Evolutionary conservation across 257 asterid genomes (phyloP).

Genomic region (Fraxinus pennsylvanica): DNA sequence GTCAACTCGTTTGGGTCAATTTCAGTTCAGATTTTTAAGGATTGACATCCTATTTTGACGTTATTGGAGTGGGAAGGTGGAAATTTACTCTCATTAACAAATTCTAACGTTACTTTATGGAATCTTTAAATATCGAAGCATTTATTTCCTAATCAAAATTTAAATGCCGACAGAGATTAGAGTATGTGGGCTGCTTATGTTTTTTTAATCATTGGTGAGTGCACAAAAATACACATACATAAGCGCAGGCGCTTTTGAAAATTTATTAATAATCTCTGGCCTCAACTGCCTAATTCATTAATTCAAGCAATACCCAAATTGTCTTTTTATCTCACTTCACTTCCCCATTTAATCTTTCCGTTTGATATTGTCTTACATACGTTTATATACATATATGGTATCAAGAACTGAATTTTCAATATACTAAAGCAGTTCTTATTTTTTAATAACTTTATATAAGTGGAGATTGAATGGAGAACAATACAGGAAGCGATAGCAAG

Average conservation of each 20-base stretch:
- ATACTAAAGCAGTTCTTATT: slow-evolving; percentile 1
- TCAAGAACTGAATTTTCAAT: neutral
- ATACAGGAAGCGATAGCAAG: slow-evolving; percentile 47
- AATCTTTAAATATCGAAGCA: neutral
- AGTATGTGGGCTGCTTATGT: slow-evolving; percentile 10
- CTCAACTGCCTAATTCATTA: slow-evolving; percentile 21
- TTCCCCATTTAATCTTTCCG: slow-evolving; percentile 19
- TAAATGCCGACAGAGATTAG: neutral
- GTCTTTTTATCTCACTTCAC: slow-evolving; percentile 28
- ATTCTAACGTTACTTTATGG: neutral
- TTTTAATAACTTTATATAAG: slow-evolving; percentile 10
- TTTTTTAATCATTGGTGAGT: neutral
- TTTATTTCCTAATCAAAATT: neutral
- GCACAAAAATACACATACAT: neutral
- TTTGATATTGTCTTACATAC: slow-evolving; percentile 2
- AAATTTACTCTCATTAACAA: neutral
- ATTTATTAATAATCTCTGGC: slow-evolving; percentile 21
- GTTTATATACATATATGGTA: neutral
- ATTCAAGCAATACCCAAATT: slow-evolving; percentile 34
- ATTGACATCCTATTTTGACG: no score
- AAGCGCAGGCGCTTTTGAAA: neutral
- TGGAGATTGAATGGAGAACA: slow-evolving; percentile 49
- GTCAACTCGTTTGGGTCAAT: no score
- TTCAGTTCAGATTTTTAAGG: no score
- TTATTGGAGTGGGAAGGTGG: no score